Base-by-base conservation (phyloP, 495 filamentous ascomycete species). In the Bryoglossum gracile region DNA sequence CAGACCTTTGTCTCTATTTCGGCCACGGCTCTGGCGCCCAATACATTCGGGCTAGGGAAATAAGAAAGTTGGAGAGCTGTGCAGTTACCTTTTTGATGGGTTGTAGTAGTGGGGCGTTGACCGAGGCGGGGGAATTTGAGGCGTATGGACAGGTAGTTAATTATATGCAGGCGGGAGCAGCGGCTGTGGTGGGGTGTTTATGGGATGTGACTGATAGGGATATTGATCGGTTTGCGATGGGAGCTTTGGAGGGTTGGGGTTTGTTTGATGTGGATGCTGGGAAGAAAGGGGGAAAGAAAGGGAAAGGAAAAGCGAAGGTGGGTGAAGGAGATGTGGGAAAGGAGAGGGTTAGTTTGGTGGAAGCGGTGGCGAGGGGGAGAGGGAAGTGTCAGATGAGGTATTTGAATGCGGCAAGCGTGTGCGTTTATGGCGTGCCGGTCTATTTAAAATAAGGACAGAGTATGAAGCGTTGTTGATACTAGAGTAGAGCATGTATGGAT, bases 171-270 rank as follows among this genome's bases (percentile, higher is more conserved):
- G 88, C 88, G 0, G 91, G 90, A 5, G 78, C 75, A 43, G 82
- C 86, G 2, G 88, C 90, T 8, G 73, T 96, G 14, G 80, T 96
- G 0, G 91, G 86, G 17, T 95, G 86, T 3, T 71, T 98, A 28
- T 98, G 92, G 92, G 92, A 98, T 65, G 92, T 98, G 17, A 98
- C 94, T 10, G 92, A 98, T 57, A 84, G 84, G 54, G 92, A 98
- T 62, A 92, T 94, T 57, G 92, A 98, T 69, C 82, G 89, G 28
- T 94, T 96, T 61, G 82, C 88, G 0, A 78, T 78, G 18, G 68
- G 75, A 13, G 68, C 83, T 2, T 82, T 95, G 41, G 83, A 90
- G 61, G 75, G 81, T 46, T 98, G 92, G 92, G 92, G 92, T 11
- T 61, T 98, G 2, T 67, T 88, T 22, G 60, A 53, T 14, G 51